Evolutionary conservation across 495 filamentous ascomycete genomes (phyloP), one percentile per base, ranked within the genome.

Genomic region (Aspergillus funiculosus): DNA sequence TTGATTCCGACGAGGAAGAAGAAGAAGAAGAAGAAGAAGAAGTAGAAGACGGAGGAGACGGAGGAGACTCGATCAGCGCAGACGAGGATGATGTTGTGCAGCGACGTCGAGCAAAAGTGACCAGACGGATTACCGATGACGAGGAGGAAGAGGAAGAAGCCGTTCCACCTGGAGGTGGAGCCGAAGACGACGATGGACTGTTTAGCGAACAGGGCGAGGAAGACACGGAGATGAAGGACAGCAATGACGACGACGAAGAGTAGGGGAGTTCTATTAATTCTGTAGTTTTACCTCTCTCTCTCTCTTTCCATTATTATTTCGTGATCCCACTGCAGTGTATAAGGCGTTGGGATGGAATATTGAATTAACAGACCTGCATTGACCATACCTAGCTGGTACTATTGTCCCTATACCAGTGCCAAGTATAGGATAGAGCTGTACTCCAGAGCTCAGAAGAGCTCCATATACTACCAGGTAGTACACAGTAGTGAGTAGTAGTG

Each of bases 1-100:
- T 86, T 26, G 85, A 89, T 40, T 85, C 81, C 43, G 83, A 85
- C 43, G 72, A 74, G 9, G 76, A 80, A 30, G 77, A 74, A 21
- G 77, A 69, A 7, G 41, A 51, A 15, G 64, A 62, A 7, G 59
- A 64, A 6, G 60, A 64, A n/a, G 64, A 64, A 6, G 51, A 68
- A 26, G 56, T n/a, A n/a, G 76, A 80, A 30, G 77, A 74, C 22
- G 77, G 68, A 7, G 41, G 49, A 15, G 64, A 62, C 9, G 59
- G 63, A 6, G 60, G 64, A n/a, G 64, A 64, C n/a, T n/a, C n/a
- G n/a, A n/a, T n/a, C n/a, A 50, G 15, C 19, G 50, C 60, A 15
- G 61, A 61, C 22, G 57, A 63, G 26, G 60, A 62, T 8, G 56
- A 61, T 0, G 53, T 55, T 38, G 53, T 62, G 2, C 67, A 62